Evolutionary conservation across 441 rosid species (phyloP).

Genomic region (Pelargonium myrrhifolium): DNA sequence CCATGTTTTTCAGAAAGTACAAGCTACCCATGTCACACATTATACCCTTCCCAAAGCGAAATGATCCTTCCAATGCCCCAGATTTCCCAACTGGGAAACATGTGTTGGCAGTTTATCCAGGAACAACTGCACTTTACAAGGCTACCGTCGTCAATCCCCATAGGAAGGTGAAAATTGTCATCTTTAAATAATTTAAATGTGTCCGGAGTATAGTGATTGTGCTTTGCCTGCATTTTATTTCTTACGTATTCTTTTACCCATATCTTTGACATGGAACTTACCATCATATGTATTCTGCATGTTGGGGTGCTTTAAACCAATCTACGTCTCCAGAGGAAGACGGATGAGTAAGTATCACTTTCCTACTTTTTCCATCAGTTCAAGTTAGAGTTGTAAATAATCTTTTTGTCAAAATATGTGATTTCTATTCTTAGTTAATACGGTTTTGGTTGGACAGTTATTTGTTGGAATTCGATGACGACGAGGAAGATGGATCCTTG

Average conservation of each 20-base stretch:
- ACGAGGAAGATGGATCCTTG: conserved; percentile 85
- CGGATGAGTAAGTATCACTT: conserved; percentile 66
- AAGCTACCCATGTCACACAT: conserved; percentile 69
- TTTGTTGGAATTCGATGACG: conserved; percentile 82
- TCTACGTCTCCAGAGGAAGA: conserved; percentile 54
- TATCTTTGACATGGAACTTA: conserved; percentile 24
- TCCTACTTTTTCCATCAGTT: conserved; percentile 11
- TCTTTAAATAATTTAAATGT: background rate
- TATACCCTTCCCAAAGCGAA: conserved; percentile 81
- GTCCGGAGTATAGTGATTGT: background rate
- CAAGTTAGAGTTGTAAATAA: too few relatives aligned
- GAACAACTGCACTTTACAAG: conserved; percentile 91
- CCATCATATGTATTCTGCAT: conserved; percentile 23
- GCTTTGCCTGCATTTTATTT: conserved; percentile 10
- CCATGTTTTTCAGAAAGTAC: conserved; percentile 48
- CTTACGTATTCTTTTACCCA: conserved; percentile 5
- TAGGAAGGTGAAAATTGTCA: conserved; percentile 46
- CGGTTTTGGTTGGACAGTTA: conserved; percentile 41
- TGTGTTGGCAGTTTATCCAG: conserved; percentile 96
- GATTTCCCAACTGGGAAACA: conserved; percentile 62
- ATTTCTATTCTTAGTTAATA: background rate
- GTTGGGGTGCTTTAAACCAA: conserved; percentile 17
- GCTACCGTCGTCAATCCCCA: conserved; percentile 76
- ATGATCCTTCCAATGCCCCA: conserved; percentile 46
- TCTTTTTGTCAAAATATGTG: too few relatives aligned